Evolutionary conservation across 768 basidiomycete species (phyloP), one percentile per base, ranked within the genome.

Genomic region (Chiua virens): DNA sequence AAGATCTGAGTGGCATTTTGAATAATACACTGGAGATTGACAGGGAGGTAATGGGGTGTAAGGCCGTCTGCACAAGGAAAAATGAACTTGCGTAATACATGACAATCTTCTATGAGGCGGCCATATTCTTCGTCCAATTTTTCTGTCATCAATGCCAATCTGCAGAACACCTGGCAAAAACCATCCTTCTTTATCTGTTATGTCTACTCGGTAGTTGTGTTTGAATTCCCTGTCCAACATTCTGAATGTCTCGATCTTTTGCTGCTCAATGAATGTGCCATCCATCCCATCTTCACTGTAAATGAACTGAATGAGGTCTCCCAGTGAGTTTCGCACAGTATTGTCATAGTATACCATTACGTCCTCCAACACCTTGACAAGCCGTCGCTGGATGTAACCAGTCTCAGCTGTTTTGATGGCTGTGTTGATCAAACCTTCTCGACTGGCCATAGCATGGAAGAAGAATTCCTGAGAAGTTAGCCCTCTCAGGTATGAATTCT

Each of bases 211-310:
- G 68, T 93, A 99, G 56, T 86, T 84, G 68, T 88, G 86, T 66
- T 94, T 88, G 71, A 98, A 98, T 48, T 89, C 83, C 56, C 76
- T 77, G 69, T 97, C 71, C 59, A 79, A 89, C 53, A 97, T 75
- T 21, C 82, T 85, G 57, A 92, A 94, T 0, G 91, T 92, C 58
- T 96, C 92, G 47, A 98, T 86, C 46, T 81, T 87, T 72, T 99
- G 97, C 56, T 87, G 89, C 74, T 99, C 97, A 67, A 99, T 97
- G 70, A 86, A 95, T 0, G 93, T 92, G 52, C 92, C 97, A 64
- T 99, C 97, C 90, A 98, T 98, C 37, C 97, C 97, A 62, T 99
- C 97, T 67, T 99, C 97, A 27, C 97, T 97, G 57, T 99, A 99
- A 20, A 92, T 79, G 69, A 98, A 98, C 65, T 98, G 94, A 23